Evolutionary conservation across 768 basidiomycete genomes (phyloP).

Genomic region (Suillus brevipes): DNA sequence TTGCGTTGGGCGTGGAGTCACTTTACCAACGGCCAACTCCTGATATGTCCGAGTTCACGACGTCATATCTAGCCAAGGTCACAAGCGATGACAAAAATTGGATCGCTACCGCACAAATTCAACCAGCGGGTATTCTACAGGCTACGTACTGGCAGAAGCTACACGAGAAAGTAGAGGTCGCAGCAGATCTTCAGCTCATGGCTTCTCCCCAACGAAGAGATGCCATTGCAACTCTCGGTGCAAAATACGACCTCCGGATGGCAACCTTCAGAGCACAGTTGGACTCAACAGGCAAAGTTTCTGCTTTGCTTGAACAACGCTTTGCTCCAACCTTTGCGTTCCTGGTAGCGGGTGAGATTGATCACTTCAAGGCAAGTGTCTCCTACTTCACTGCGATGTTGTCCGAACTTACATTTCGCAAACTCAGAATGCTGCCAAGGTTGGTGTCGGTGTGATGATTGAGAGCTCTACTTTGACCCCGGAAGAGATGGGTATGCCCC

Average conservation of each 20-base stretch:
- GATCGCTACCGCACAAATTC: constrained; percentile 92
- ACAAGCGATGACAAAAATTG: constrained; percentile 72
- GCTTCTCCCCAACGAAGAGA: constrained; percentile 81
- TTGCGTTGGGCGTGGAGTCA: constrained; percentile 86
- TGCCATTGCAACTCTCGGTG: constrained; percentile 90
- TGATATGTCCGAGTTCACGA: constrained; percentile 64
- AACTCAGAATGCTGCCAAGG: constrained; percentile 83
- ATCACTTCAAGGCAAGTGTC: constrained; percentile 87
- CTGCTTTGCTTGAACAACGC: constrained; percentile 91
- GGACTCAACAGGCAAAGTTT: constrained; percentile 94
- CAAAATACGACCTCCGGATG: constrained; percentile 94
- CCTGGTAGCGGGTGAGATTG: constrained; percentile 93
- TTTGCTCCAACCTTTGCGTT: constrained; percentile 96
- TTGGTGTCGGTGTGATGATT: constrained; percentile 97
- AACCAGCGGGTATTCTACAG: constrained; percentile 79
- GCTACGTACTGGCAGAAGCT: constrained; percentile 97
- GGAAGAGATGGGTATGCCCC: constrained; percentile 76
- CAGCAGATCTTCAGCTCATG: constrained; percentile 85
- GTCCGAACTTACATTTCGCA: constrained; percentile 6
- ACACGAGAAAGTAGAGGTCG: constrained; percentile 95
- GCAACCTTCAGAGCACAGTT: constrained; percentile 93
- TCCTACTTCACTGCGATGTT: constrained; percentile 2
- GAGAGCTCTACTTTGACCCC: constrained; percentile 81
- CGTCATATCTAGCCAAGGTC: constrained; percentile 82
- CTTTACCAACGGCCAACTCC: constrained; percentile 80